Evolutionary conservation across 345 rosid genomes (phyloP), one percentile per base, ranked within the genome.

Genomic region (Arabidopsis arenosa): DNA sequence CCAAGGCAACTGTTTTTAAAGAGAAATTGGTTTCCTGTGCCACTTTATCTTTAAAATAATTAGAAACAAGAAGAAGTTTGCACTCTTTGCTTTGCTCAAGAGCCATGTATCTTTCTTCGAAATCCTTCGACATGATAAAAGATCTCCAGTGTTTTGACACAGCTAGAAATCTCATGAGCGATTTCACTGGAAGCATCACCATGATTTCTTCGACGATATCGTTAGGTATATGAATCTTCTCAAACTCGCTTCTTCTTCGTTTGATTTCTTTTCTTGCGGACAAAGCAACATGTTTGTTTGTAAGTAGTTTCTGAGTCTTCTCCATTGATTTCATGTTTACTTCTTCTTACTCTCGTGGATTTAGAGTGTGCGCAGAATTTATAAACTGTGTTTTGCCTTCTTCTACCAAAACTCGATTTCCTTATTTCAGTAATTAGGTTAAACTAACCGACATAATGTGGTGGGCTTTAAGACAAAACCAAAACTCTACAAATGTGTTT

Each of bases 81-180:
- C 47, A 40, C 15, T 36, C 59, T 47, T 47, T 59, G 35, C 15
- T 36, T 48, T 71, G 61, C 37, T 47, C 57, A 47, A 59, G n/a
- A 59, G 26, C 4, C 5, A 15, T 28, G 26, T 70, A 7, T 13
- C 48, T 58, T 59, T 45, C 66, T 3, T 1, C 3, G 7, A 59
- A 70, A 21, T 1, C 10, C 0, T 11, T 70, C 0, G 66, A 70
- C 10, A 37, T 45, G 0, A 58, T 59, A 36, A 47, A 15, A 18
- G 23, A 47, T 59, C 56, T 21, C 75, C 66, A 58, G 4, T 58
- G 11, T 70, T 47, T 70, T n/a, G 65, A 70, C 35, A 44, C 45
- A 12, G 8, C 2, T 57, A 57, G 35, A 35, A 57, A 70, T 33
- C 65, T 70, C 12, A 58, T 33, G 9, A 57, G 44, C 35, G 65